phyloP scores from a whole-genome alignment of 2,329 filamentous ascomycete species.

The Colletotrichum sp. region DNA sequence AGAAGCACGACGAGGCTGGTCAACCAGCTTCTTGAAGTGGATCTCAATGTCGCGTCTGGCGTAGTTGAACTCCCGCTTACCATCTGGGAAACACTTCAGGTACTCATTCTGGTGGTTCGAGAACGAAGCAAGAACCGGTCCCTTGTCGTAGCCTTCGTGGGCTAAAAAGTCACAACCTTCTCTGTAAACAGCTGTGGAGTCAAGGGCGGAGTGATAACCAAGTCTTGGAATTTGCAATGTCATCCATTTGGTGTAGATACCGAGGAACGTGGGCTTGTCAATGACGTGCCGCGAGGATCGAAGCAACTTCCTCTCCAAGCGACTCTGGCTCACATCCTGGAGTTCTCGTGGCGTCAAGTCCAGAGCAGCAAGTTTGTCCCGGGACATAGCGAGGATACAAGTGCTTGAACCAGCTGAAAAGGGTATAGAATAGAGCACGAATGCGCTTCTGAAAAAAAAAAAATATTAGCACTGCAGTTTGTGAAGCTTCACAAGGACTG shows the following conservation, averaged over 20 bases:
- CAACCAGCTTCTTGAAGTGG: not conserved
- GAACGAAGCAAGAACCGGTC: slow-evolving; percentile 20
- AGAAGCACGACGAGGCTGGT: not conserved
- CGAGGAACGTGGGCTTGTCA: not conserved
- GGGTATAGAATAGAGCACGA: not conserved
- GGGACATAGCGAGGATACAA: not conserved
- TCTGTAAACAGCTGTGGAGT: slow-evolving; percentile 5
- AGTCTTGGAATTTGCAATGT: not conserved
- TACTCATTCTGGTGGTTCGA: slow-evolving; percentile 14
- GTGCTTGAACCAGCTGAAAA: not conserved
- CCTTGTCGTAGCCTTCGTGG: slow-evolving; percentile 11
- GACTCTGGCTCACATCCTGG: not conserved
- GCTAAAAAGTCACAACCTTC: slow-evolving; percentile 23
- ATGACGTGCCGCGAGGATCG: not conserved
- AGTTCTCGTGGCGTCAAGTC: not conserved
- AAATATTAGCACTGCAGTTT: not conserved
- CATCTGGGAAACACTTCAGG: not conserved
- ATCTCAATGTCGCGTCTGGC: slow-evolving; percentile 17
- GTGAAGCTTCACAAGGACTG: not conserved
- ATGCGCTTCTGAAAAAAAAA: not conserved
- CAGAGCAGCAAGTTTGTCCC: not conserved
- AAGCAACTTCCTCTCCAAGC: not conserved
- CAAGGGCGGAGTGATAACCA: not conserved
- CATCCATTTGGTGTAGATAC: slow-evolving; percentile 9
- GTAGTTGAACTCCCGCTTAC: not conserved